A percentile compares a stretch with the other conserved stretches of the same genome.
phyloP scores from a whole-genome alignment of 2,329 filamentous ascomycete genomes.

The Penicillium rolfsii region DNA sequence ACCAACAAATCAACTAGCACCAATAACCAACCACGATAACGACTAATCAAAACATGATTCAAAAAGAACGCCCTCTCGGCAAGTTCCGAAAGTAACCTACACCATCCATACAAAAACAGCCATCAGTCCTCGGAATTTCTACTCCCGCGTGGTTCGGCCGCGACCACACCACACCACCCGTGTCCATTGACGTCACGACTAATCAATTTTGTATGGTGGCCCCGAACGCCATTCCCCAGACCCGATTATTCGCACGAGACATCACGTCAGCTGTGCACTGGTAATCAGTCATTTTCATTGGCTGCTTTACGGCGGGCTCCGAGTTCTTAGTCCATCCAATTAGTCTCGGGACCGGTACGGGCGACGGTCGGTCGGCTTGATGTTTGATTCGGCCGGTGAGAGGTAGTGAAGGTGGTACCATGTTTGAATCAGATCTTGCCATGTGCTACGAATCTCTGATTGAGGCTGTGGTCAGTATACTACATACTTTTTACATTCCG shows the following conservation, averaged over 20 bases:
- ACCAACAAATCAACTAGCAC: background rate
- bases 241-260: slow-evolving; percentile 5
- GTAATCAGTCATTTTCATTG: background rate
- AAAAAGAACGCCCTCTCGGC: background rate
- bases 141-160: slow-evolving; percentile 16
- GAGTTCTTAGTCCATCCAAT: background rate
- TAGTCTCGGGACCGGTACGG: background rate
- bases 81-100: background rate
- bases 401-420: background rate
- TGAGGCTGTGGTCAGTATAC: background rate
- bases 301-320: background rate
- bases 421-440: background rate
- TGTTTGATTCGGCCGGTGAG: background rate
- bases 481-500: background rate
- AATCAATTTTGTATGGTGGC: background rate
- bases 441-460: background rate
- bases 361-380: background rate
- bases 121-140: background rate
- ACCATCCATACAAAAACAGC: background rate
- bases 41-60: background rate
- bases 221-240: background rate
- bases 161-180: slow-evolving; percentile 15
- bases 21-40: background rate
- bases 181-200: slow-evolving; percentile 17
- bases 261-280: slow-evolving; percentile 12